Evolutionary conservation across 805 yeast genomes (phyloP), one percentile per base, ranked within the genome.

Genomic region (Ascoidea asiatica): DNA sequence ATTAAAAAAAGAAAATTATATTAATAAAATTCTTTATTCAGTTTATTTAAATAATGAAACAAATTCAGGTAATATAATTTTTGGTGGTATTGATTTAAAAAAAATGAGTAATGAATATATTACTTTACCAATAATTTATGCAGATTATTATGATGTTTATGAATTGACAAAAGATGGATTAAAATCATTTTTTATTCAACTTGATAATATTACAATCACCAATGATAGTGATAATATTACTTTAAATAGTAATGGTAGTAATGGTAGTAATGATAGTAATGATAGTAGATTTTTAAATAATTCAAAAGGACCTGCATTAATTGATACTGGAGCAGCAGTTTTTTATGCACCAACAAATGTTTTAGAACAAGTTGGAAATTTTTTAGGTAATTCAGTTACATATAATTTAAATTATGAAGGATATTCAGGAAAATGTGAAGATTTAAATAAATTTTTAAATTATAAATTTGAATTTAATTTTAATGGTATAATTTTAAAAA

Each of bases 1-100:
- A 35, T 21, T 47, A 17, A 42, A 45, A 22, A 17, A 43, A 17
- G 6, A 35, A 4, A 37, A 38, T 13, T 21, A 22, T 18, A 47
- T 36, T 8, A 36, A 18, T 4, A 42, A 20, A 18, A 42, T 42
- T 18, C 7, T 40, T 4, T 47, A 42, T 39, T 45, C 47, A n/a
- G 11, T 47, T 5, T 47, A 47, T 40, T 38, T 47, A 18, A 40
- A 45, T 36, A 3, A 40, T n/a, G 42, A 45, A 8, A 11, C 43
- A 4, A 13, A 40, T 5, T 18, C 41, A 13, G 50, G 50, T 5
- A 39, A 29, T n/a, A 18, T 47, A 7, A 8, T 47, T 2, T 45
- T 47, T 35, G 50, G 50, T 5, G 48, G 44, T 19, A 21, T 43
- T 35, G 50, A 47, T 23, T 33, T 39, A 3, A 41, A 22, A 15